These are phyloP conservation scores for Cystobasidiaceae sp. DNA, from an alignment of 1,284 basidiomycete genomes.

Conservation along the genomic window DNA sequence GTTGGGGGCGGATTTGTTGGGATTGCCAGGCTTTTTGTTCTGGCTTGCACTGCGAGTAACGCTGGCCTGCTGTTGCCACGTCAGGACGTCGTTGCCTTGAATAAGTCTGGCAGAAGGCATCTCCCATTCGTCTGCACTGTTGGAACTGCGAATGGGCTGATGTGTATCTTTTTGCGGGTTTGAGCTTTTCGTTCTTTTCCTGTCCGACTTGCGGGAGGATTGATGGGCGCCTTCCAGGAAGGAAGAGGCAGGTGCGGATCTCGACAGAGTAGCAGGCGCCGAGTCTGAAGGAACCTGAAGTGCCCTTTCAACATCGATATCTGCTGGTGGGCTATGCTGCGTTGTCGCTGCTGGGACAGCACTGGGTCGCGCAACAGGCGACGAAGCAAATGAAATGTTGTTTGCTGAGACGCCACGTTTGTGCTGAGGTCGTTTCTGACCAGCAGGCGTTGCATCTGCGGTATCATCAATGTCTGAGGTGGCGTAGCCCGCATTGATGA, in stretches of 20 bases:
- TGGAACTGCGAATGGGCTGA: constrained; percentile 28
- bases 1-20: constrained; percentile 8
- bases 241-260: constrained; percentile 20
- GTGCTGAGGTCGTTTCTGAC: too few relatives aligned
- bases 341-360: neutral
- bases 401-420: neutral
- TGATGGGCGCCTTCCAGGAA: constrained; percentile 6
- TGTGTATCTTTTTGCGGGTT: neutral
- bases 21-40: constrained; percentile 2
- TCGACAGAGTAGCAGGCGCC: neutral
- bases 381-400: neutral
- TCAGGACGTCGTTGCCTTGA: constrained; percentile 19
- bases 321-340: neutral
- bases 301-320: neutral
- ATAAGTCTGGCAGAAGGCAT: constrained; percentile 19
- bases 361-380: neutral
- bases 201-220: neutral
- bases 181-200: neutral
- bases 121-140: constrained; percentile 33
- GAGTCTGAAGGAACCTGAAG: neutral
- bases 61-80: constrained; percentile 31
- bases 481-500: neutral
- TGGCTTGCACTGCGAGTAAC: neutral
- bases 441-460: too few relatives aligned
- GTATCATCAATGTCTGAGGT: neutral